phyloP scores from a whole-genome alignment of 805 yeast genomes.

The Clavispora asparagi region DNA sequence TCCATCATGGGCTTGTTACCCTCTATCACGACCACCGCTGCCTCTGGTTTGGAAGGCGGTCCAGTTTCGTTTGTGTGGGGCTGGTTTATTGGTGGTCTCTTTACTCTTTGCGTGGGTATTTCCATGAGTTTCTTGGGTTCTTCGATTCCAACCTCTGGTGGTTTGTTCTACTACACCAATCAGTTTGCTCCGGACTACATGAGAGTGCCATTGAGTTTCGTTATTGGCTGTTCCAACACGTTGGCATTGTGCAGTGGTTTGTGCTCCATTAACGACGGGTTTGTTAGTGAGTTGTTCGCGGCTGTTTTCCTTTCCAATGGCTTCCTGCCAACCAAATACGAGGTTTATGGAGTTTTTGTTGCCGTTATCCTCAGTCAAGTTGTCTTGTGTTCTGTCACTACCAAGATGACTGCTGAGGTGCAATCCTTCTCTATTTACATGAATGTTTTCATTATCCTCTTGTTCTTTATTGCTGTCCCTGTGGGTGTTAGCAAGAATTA shows the following conservation, averaged over 20 bases:
- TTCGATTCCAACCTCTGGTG: conserved; percentile 7
- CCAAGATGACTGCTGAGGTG: conserved; percentile 48
- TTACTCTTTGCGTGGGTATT: conserved; percentile 2
- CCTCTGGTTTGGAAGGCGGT: conserved; percentile 4
- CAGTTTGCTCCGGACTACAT: conserved; percentile 2
- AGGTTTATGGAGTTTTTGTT: conserved; percentile 57
- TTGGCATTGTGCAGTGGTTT: conserved; percentile 60
- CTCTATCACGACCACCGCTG: conserved; percentile 2
- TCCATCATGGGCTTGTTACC: conserved; percentile 3
- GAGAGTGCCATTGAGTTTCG: conserved; percentile 5
- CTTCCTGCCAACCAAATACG: conserved; percentile 48
- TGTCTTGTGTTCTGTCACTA: conserved; percentile 48
- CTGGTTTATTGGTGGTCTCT: conserved; percentile 5
- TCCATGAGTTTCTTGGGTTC: conserved; percentile 5
- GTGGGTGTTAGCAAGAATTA: conserved; percentile 38
- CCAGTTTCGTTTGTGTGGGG: conserved; percentile 7
- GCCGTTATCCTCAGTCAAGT: conserved; percentile 52
- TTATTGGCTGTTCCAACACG: conserved; percentile 63
- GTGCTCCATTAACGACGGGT: conserved; percentile 67
- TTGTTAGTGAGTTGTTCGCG: conserved; percentile 52
- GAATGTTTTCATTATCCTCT: conserved; percentile 49
- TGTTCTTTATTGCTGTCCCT: conserved; percentile 56
- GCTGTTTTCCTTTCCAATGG: conserved; percentile 47
- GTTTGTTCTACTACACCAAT: conserved; percentile 6
- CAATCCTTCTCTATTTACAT: conserved; percentile 55